Evolutionary conservation across 2,329 filamentous ascomycete species (phyloP), one percentile per base, ranked within the genome.

Genomic region (Thielaviopsis ethacetica): DNA sequence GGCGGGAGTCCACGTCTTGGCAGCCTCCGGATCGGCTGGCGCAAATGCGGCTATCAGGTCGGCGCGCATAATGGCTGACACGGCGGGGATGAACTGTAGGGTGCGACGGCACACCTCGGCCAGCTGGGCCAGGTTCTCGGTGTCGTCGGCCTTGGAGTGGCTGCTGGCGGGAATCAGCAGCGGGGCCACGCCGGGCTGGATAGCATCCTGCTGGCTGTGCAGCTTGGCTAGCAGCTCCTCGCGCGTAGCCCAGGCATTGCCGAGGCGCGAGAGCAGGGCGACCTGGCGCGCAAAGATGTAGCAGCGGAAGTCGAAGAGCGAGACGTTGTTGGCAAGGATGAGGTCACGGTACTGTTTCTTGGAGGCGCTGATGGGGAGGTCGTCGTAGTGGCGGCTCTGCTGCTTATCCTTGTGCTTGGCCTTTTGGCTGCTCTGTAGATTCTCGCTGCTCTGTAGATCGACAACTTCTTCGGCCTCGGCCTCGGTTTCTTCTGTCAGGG

Each of bases 231-330:
- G 68, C 0, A 85, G 71, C 65, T 85, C 82, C 63, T 84, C 81
- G 44, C 78, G 70, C 0, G 81, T 80, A 1, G 80, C 82, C 70
- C 72, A 79, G 0, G 81, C 81, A 66, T 91, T 93, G n/a, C 87
- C 90, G 1, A 95, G 78, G 4, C 91, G 81, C 13, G 95, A 76
- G 1, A 97, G 76, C 0, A 98, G 72, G 2, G 86, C 81, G 62
- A 95, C 82, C 66, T 98, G 91, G 24, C 93, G 81, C 2, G 89
- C 84, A 69, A 97, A 98, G 13, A 98, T 83, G 68, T 98, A 98
- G 65, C 86, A 88, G 55, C 88, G 80, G 68, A 98, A 97, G 69
- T 98, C 93, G 67, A 97, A 96, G 2, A 95, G 77, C 0, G 93
- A 98, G 41, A 98, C 94, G 64, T 95, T 88, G 72, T 94, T 98